Evolutionary conservation across 2,329 filamentous ascomycete species (phyloP), one percentile per base, ranked within the genome.

Genomic region (Hypoxylon rubiginosum): DNA sequence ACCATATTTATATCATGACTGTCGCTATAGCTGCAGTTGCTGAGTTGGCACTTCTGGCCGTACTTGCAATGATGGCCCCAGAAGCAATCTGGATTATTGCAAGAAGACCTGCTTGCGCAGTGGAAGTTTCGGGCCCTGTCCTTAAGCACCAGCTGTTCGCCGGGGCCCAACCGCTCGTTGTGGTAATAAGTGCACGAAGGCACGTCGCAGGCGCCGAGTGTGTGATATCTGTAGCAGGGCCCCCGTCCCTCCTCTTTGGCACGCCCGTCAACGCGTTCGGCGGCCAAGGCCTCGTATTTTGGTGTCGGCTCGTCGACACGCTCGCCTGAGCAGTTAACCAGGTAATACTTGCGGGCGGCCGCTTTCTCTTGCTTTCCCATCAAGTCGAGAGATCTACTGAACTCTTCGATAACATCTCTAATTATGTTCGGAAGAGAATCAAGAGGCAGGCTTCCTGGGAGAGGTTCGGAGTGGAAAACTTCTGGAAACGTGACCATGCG

Each of bases 21-120:
- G 2, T 9, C 21, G 34, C 10, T 6, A 41, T 64, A 69, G 4
- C 3, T n/a, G 19, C 66, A 69, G 17, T 43, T 43, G 24, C 4
- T 7, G 17, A 43, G 30, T 6, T 8, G 24, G 7, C 63, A 66
- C 19, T 51, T 66, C 28, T 45, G n/a, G 26, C 51, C 50, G 7
- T 52, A 64, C 45, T 36, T 69, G 50, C 66, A 69, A 43, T 69
- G 57, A 21, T 69, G 66, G 49, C 63, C 66, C 63, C 63, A 69
- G 21, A 46, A 45, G 45, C 66, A 69, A 3, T 61, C 60, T 6
- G 15, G 3, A 1, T 53, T 55, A 5, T 32, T 50, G n/a, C 66
- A 69, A 4, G 43, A 4, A 11, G 43, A 17, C 36, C 46, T 49
- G 9, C 30, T 28, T 17, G 19, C 15, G 15, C 66, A 69, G 0